Evolutionary conservation across 805 yeast genomes (phyloP).

Genomic region (Candida ponderosae): DNA sequence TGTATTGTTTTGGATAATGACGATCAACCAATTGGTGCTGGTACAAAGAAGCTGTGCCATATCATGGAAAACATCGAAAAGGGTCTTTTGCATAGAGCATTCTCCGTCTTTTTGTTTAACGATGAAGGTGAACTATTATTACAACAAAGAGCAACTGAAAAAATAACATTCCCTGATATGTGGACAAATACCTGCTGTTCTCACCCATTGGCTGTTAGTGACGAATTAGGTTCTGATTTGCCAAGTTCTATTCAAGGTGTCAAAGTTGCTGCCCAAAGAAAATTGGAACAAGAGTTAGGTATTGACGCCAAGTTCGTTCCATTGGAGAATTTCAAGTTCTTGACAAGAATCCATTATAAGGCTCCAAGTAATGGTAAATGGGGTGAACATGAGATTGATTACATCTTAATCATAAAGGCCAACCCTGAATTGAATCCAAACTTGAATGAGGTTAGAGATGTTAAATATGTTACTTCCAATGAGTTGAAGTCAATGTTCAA

Average conservation of each 20-base stretch:
- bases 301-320: slow-evolving; percentile 56
- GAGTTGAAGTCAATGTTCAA: slow-evolving; percentile 72
- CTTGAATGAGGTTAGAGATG: slow-evolving; percentile 81
- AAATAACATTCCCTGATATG: slow-evolving; percentile 91
- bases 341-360: slow-evolving; percentile 92
- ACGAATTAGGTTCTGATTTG: slow-evolving; percentile 67
- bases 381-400: slow-evolving; percentile 99
- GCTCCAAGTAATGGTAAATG: slow-evolving; percentile 77
- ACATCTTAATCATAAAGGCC: slow-evolving; percentile 72
- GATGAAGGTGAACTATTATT: slow-evolving; percentile 65
- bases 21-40: slow-evolving; percentile 87
- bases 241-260: slow-evolving; percentile 67
- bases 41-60: slow-evolving; percentile 85
- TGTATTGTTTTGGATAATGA: slow-evolving; percentile 89
- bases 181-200: slow-evolving; percentile 99
- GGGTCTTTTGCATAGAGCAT: slow-evolving; percentile 92
- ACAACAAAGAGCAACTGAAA: slow-evolving; percentile 95
- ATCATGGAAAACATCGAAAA: slow-evolving; percentile 77
- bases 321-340: slow-evolving; percentile 60
- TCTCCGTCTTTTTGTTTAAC: slow-evolving; percentile 89
- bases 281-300: slow-evolving; percentile 90
- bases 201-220: slow-evolving; percentile 81
- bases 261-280: slow-evolving; percentile 83
- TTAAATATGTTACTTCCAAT: slow-evolving; percentile 59
- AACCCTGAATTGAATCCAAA: slow-evolving; percentile 46